Evolutionary conservation across 2,329 filamentous ascomycete species (phyloP), one percentile per base, ranked within the genome.

Genomic region (Fusarium phyllophilum): DNA sequence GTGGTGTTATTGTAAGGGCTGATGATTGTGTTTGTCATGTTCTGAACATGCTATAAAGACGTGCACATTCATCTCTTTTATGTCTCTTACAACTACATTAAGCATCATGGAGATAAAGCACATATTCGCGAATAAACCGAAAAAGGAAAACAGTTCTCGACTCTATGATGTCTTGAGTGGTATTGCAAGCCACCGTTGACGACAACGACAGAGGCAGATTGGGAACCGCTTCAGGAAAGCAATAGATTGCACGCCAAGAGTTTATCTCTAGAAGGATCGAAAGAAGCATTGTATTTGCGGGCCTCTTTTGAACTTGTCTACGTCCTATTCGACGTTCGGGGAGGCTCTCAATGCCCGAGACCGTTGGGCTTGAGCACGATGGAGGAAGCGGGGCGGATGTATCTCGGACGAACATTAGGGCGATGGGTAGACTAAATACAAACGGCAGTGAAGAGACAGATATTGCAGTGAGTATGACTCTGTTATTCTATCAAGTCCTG

Each of bases 61-160:
- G 18, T 36, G 34, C 42, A 20, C 17, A 7, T 29, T 10, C 11
- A 15, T 20, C 24, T 58, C 38, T 60, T 68, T 72, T 72, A 73
- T 73, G 18, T 56, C 22, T 41, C 44, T 58, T 26, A 41, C 24
- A n/a, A 34, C 3, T 9, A 14, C 6, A 22, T 8, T 1, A 1
- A 3, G 3, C 7, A 26, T 9, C 17, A 34, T 45, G 24, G 12
- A n/a, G 13, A 39, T 34, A 9, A 33, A 58, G 9, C 44, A 14
- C 22, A 24, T 60, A 52, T 60, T 45, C 15, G 6, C 5, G 17
- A 24, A 17, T 17, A 12, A 20, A 31, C 66, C 60, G 48, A 67
- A 70, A 70, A 18, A 34, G 72, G 74, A 61, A 77, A 76, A 60
- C 66, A 72, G 67, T 75, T 60, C n/a, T 56, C 26, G 33, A 49